Percentiles rank a stretch among this genome's conserved stretches.
phyloP scores from a whole-genome alignment of 169 alveolate species.

The Plasmodium gaboni region DNA sequence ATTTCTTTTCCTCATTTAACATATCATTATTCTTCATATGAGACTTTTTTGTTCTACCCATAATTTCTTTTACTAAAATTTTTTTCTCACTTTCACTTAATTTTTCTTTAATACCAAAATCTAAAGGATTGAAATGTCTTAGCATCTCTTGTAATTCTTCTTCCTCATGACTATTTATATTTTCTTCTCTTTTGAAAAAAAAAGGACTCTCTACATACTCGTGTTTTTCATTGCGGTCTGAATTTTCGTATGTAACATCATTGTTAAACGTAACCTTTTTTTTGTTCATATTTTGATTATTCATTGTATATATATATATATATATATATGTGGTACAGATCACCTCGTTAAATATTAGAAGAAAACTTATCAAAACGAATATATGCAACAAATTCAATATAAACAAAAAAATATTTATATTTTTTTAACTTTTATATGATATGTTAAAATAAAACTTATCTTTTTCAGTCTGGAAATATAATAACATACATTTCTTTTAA shows the following conservation, averaged over 20 bases:
- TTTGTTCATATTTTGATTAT: neutral
- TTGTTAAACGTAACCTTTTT: slow-evolving; percentile 57
- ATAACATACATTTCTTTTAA: too few species aligned
- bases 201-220: slow-evolving; percentile 24
- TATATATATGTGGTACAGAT: neutral
- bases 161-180: neutral
- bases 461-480: too few species aligned
- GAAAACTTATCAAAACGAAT: too few species aligned
- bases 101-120: slow-evolving; percentile 75
- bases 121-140: slow-evolving; percentile 56
- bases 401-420: too few species aligned
- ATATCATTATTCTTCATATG: neutral
- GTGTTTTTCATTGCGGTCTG: slow-evolving; percentile 38
- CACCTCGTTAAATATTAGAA: too few species aligned
- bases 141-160: slow-evolving; percentile 27
- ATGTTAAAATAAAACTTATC: too few species aligned
- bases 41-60: slow-evolving; percentile 15
- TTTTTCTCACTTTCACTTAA: slow-evolving; percentile 74
- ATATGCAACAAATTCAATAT: too few species aligned
- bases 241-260: slow-evolving; percentile 4
- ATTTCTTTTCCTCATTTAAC: neutral
- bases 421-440: too few species aligned
- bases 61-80: slow-evolving; percentile 54
- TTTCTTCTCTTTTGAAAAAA: neutral
- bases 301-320: neutral